phyloP scores from a whole-genome alignment of 2,329 filamentous ascomycete species.

The Curvularia lunata region DNA sequence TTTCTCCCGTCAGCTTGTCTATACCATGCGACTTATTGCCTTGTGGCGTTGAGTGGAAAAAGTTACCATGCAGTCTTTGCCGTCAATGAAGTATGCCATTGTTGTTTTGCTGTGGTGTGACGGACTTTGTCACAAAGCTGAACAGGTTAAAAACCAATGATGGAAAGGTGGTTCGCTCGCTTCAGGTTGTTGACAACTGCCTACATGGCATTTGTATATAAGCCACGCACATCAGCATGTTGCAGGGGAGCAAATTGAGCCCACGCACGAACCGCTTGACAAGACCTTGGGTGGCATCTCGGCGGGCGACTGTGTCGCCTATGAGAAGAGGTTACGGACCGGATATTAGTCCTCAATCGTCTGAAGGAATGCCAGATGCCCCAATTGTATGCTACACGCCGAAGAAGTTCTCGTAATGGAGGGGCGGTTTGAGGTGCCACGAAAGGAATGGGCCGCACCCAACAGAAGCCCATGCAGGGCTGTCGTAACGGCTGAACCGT shows the following conservation, averaged over 20 bases:
- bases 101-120: constrained; percentile 9
- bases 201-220: constrained; percentile 13
- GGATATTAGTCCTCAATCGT: constrained; percentile 9
- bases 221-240: not conserved
- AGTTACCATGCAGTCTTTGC: constrained; percentile 28
- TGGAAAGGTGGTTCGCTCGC: constrained; percentile 9
- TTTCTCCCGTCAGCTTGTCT: not conserved
- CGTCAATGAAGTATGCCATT: constrained; percentile 26
- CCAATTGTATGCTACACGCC: constrained; percentile 2
- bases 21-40: not conserved
- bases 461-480: constrained; percentile 9
- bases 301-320: constrained; percentile 8
- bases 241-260: constrained; percentile 7
- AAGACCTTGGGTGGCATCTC: constrained; percentile 2
- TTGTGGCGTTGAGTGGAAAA: not conserved
- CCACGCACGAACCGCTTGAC: constrained; percentile 3
- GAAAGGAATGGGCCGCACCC: constrained; percentile 9
- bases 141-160: constrained; percentile 4
- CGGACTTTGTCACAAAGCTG: constrained; percentile 1
- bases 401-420: constrained; percentile 1
- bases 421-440: constrained; percentile 1
- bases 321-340: constrained; percentile 1
- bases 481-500: constrained; percentile 9
- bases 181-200: constrained; percentile 1
- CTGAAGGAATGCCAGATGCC: not conserved